Evolutionary conservation across 2,329 filamentous ascomycete species (phyloP).

Genomic region (Cadophora sp.): DNA sequence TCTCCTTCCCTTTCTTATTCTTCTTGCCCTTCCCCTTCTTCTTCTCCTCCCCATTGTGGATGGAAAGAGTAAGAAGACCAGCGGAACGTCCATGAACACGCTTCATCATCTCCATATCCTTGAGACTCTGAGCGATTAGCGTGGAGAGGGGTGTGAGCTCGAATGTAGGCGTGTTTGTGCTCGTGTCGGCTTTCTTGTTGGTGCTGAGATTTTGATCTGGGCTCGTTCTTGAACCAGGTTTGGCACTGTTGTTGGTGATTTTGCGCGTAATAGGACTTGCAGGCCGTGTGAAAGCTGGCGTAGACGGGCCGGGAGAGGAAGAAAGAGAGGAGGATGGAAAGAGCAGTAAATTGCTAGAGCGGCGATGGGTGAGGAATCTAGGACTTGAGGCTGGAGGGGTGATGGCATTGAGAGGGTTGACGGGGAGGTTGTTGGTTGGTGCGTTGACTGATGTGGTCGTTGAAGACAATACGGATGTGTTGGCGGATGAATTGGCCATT

Average conservation of each 20-base stretch:
- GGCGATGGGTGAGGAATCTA: too few relatives aligned
- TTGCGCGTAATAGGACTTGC: too few relatives aligned
- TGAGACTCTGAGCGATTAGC: constrained; percentile 17
- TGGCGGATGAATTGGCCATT: neutral
- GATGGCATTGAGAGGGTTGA: neutral
- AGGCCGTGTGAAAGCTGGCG: too few relatives aligned
- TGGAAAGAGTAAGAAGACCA: neutral
- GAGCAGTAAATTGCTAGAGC: neutral
- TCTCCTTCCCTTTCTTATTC: neutral
- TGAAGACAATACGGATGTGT: neutral
- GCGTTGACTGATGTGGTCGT: neutral
- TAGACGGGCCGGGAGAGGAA: too few relatives aligned
- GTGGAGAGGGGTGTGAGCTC: constrained; percentile 14
- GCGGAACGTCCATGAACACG: neutral
- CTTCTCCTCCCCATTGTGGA: too few relatives aligned
- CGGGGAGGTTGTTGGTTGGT: neutral
- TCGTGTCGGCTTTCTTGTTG: too few relatives aligned
- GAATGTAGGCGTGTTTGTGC: neutral
- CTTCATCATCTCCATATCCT: constrained; percentile 13
- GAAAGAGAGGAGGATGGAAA: too few relatives aligned
- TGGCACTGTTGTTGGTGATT: too few relatives aligned
- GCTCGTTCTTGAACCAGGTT: neutral
- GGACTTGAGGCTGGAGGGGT: neutral
- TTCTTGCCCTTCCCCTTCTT: too few relatives aligned
- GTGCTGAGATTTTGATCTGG: neutral